Evolutionary conservation across 2,329 filamentous ascomycete species (phyloP).

Genomic region (Dendrostoma leiphaemia): DNA sequence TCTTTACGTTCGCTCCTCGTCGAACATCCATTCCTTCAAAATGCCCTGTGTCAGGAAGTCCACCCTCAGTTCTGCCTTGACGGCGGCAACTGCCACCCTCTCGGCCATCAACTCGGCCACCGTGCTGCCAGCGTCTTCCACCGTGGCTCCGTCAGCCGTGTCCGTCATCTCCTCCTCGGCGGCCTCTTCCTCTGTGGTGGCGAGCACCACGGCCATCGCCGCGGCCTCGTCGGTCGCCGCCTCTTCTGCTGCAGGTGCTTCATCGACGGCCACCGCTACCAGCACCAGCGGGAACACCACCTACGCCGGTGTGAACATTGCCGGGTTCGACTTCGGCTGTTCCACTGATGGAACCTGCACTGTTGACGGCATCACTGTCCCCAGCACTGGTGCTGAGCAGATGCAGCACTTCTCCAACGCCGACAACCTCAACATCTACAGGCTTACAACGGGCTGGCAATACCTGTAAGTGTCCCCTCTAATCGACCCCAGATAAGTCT

Average conservation of each 20-base stretch:
- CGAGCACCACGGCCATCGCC: neutral
- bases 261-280: neutral
- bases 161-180: neutral
- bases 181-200: neutral
- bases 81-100: conserved; percentile 14
- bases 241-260: neutral
- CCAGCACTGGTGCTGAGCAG: conserved; percentile 35
- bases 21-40: neutral
- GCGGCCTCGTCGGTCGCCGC: conserved; percentile 1
- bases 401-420: conserved; percentile 56
- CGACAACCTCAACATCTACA: conserved; percentile 54
- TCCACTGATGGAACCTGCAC: conserved; percentile 38
- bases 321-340: conserved; percentile 49
- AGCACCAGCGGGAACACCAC: conserved; percentile 6
- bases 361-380: conserved; percentile 21
- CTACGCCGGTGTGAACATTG: conserved; percentile 38
- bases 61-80: conserved; percentile 12
- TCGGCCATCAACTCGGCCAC: conserved; percentile 7
- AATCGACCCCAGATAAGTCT: no score
- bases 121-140: neutral
- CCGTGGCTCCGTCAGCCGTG: neutral
- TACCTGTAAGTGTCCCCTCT: no score
- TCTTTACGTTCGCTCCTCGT: neutral
- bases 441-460: conserved; percentile 54
- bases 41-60: conserved; percentile 15